A percentile compares a stretch with the other conserved stretches of the same genome.
These are phyloP conservation scores for Penicillium sp. DNA, from an alignment of 2,329 filamentous ascomycete species.

Conservation along the genomic window DNA sequence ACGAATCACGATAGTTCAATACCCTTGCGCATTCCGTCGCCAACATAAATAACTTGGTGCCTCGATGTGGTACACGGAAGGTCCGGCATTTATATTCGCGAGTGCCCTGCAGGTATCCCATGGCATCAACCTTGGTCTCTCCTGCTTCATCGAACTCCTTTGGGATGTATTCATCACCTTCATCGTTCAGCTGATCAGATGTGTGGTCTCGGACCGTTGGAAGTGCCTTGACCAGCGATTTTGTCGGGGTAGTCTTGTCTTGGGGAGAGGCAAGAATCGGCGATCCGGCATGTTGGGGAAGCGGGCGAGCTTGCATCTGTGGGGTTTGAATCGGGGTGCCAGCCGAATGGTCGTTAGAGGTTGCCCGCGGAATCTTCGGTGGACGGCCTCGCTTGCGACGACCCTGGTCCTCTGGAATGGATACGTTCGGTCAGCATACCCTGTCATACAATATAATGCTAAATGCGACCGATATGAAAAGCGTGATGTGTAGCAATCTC, in stretches of 20 bases:
- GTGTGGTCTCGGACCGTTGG: conserved; percentile 97
- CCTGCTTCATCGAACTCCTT: conserved; percentile 90
- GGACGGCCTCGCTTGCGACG: conserved; percentile 53
- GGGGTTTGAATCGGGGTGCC: conserved; percentile 40
- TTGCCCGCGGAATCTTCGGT: conserved; percentile 48
- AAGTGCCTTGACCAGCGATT: conserved; percentile 88
- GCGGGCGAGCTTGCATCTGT: conserved; percentile 39
- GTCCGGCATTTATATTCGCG: conserved; percentile 92
- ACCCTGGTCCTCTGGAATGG: conserved; percentile 38
- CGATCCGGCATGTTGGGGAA: conserved; percentile 43
- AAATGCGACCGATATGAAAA: conserved; percentile 36
- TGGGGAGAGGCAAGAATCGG: conserved; percentile 65
- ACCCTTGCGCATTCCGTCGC: conserved; percentile 96
- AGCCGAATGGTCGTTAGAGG: conserved; percentile 32
- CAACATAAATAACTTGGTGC: conserved; percentile 96
- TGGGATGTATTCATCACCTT: conserved; percentile 91
- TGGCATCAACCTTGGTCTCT: conserved; percentile 86
- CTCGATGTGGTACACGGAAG: conserved; percentile 86
- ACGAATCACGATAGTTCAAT: conserved; percentile 93
- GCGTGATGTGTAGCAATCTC: conserved; percentile 12
- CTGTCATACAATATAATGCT: neutral
- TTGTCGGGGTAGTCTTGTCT: conserved; percentile 69
- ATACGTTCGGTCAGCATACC: conserved; percentile 19
- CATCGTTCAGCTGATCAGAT: conserved; percentile 85
- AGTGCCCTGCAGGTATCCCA: conserved; percentile 76